Evolutionary conservation across 176 grass and related monocot genomes (phyloP).

Genomic region (Pontederia paniculata): DNA sequence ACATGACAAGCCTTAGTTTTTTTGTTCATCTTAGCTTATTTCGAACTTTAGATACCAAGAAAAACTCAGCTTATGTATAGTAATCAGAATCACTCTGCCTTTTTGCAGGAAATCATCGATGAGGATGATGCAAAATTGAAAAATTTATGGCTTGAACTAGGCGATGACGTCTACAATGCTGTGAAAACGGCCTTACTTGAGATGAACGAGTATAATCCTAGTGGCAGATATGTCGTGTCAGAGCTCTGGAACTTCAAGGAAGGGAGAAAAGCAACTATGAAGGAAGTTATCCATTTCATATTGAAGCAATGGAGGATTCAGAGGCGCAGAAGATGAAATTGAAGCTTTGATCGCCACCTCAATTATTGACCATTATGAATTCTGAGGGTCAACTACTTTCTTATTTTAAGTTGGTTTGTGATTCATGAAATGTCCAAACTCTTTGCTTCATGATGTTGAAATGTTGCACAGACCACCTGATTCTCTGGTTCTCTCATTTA

Average conservation of each 20-base stretch:
- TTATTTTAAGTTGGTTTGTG: too few species aligned
- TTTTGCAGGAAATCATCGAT: conserved; percentile 53
- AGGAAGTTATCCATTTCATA: conserved; percentile 65
- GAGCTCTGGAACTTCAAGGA: conserved; percentile 82
- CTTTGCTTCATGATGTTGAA: too few species aligned
- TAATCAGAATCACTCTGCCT: not conserved
- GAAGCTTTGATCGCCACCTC: too few species aligned
- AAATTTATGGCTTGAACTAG: conserved; percentile 48
- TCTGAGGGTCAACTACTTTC: too few species aligned
- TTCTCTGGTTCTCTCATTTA: too few species aligned
- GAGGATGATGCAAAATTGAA: conserved; percentile 53
- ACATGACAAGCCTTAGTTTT: too few species aligned
- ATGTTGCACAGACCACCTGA: too few species aligned
- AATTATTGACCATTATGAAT: too few species aligned
- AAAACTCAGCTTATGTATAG: too few species aligned
- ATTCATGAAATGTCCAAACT: too few species aligned
- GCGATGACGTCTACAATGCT: conserved; percentile 69
- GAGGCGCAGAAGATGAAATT: conserved; percentile 21
- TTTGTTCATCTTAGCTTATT: too few species aligned
- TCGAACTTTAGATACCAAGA: too few species aligned
- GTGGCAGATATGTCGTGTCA: conserved; percentile 42
- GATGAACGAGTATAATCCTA: conserved; percentile 75
- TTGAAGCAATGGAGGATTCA: conserved; percentile 31
- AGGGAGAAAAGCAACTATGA: conserved; percentile 49
- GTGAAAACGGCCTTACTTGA: conserved; percentile 61